These are phyloP conservation scores for Amoebophrya sp. DNA, from an alignment of 169 alveolate species.

Conservation along the genomic window DNA sequence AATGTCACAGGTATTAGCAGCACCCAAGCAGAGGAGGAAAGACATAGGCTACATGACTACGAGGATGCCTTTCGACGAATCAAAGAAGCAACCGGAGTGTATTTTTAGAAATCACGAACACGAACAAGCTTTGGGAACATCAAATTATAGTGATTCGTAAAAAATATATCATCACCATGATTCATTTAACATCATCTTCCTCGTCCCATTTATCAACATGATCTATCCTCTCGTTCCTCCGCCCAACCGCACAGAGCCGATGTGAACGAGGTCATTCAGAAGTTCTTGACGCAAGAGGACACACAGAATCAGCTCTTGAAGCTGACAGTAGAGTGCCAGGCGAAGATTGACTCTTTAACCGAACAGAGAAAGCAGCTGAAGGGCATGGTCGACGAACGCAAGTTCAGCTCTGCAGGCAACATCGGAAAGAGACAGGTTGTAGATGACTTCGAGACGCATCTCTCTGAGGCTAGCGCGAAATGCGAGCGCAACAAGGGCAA, in stretches of 20 bases:
- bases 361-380: constrained; percentile 54
- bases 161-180: not conserved
- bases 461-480: constrained; percentile 57
- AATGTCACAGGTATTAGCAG: not conserved
- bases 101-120: constrained; percentile 34
- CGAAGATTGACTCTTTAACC: constrained; percentile 57
- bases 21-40: constrained; percentile 46
- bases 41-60: constrained; percentile 52
- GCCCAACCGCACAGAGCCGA: constrained; percentile 32
- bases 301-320: constrained; percentile 65
- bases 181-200: not conserved
- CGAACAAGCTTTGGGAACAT: not conserved
- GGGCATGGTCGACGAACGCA: constrained; percentile 56
- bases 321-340: constrained; percentile 63
- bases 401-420: constrained; percentile 62
- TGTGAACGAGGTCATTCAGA: constrained; percentile 58
- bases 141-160: no score
- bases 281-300: constrained; percentile 74
- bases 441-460: constrained; percentile 70
- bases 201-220: constrained; percentile 5
- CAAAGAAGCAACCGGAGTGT: constrained; percentile 76
- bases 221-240: not conserved
- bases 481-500: constrained; percentile 63
- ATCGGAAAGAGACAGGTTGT: constrained; percentile 60
- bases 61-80: constrained; percentile 65